Base-by-base conservation (phyloP, 306 rosid genomes). In the Canavalia gladiata region DNA sequence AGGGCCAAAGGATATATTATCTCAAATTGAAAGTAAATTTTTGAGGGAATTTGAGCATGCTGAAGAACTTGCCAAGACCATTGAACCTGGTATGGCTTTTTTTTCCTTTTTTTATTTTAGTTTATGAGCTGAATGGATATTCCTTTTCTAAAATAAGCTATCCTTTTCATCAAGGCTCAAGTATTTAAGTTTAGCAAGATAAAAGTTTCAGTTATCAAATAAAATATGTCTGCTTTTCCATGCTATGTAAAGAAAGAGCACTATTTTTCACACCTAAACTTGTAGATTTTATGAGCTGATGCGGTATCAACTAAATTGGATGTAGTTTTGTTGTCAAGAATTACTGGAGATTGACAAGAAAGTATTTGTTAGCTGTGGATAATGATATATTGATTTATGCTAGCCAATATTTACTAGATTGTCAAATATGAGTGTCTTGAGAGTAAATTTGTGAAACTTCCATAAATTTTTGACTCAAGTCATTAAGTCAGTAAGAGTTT, bases 11-110 rank as follows among this genome's bases (percentile, higher is more conserved):
- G 97, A 91, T 73, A 68, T 94, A 60, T 80, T 89, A 58, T 81
- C 92, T 80, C 88, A 86, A 77, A 90, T 96, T 86, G 97, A 92
- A 91, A 84, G 91, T 69, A 91, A 91, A 31, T 94, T 96, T 90
- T 92, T 94, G 68, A 87, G 86, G 85, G 98, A 94, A 82, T 88
- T 90, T 75, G 92, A 94, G 81, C 94, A 84, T 81, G 98, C 99
- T 33, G 98, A 96, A 87, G 91, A 92, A 64, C 97, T 96, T 85
- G 92, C 99, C 31, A 96, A 89, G 91, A 85, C 80, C 68, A 81
- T 96, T 83, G 91, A 92, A 74, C 92, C 97, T n/a, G 98, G 99
- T 96, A 91, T 74, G 87, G 51, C 64, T 81, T 83, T 45, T 6
- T 56, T 10, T 49, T 2, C 4, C 4, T 29, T 10, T 49, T 2